These are phyloP conservation scores for Stagonosporopsis cucurbitacearum DNA, from an alignment of 2,329 filamentous ascomycete species.

Conservation along the genomic window DNA sequence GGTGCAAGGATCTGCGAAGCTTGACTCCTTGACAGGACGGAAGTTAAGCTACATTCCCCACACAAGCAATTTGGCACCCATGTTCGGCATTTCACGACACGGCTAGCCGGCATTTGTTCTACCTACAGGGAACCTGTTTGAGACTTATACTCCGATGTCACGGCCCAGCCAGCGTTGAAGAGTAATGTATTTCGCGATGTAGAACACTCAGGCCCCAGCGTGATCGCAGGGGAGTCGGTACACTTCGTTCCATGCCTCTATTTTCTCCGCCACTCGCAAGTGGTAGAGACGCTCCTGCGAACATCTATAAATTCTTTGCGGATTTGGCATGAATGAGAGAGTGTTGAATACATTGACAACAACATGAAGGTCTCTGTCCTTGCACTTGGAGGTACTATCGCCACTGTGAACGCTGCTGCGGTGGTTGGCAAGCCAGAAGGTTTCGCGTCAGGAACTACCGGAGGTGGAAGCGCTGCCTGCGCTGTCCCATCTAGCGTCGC, in stretches of 20 bases:
- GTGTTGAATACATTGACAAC: background rate
- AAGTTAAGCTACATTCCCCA: constrained; percentile 1
- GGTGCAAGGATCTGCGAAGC: background rate
- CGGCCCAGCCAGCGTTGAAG: background rate
- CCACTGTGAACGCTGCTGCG: constrained; percentile 24
- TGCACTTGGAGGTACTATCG: constrained; percentile 24
- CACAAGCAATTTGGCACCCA: constrained; percentile 9
- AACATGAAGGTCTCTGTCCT: constrained; percentile 33
- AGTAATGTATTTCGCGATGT: background rate
- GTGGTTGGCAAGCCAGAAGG: constrained; percentile 53
- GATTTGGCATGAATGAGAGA: background rate
- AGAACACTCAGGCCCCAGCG: background rate
- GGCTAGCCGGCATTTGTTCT: background rate
- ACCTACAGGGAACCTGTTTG: background rate
- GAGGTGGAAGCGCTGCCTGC: constrained; percentile 62
- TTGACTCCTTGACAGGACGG: constrained; percentile 8
- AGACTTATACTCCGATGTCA: background rate
- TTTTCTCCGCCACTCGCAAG: constrained; percentile 7
- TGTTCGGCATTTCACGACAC: background rate
- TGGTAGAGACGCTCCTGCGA: too few species aligned
- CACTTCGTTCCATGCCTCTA: background rate
- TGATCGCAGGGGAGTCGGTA: background rate
- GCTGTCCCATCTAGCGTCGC: constrained; percentile 61
- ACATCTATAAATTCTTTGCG: background rate
- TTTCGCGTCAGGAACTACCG: constrained; percentile 63